Evolutionary conservation across 129 eudicot species (phyloP).

Genomic region (Cynara cardunculus): DNA sequence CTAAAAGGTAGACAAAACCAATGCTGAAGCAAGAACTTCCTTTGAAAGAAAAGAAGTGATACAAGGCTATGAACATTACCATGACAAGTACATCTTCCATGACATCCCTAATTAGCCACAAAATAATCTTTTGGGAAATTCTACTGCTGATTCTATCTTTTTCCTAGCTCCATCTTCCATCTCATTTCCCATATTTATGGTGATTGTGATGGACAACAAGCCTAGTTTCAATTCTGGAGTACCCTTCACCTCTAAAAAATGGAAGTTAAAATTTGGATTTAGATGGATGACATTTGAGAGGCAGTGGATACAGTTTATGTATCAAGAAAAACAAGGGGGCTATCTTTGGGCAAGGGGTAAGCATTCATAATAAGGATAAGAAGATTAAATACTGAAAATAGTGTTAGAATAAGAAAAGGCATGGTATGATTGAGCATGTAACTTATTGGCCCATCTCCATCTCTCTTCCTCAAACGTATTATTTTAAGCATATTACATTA

Average conservation of each 20-base stretch:
- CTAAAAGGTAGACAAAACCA: too few relatives aligned
- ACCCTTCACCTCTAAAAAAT: not conserved
- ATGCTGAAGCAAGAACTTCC: too few relatives aligned
- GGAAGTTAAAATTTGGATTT: not conserved
- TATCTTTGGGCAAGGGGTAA: not conserved
- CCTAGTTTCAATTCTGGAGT: not conserved
- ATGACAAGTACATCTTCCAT: too few relatives aligned
- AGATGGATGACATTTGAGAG: not conserved
- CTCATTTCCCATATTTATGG: not conserved
- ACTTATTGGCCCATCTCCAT: too few relatives aligned
- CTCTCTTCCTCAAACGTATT: too few relatives aligned
- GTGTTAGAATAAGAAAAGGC: too few relatives aligned
- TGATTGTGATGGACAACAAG: not conserved
- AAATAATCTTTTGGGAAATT: not conserved
- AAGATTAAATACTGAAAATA: too few relatives aligned
- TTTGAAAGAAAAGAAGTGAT: too few relatives aligned
- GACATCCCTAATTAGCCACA: too few relatives aligned
- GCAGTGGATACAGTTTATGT: not conserved
- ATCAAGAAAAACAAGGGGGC: not conserved
- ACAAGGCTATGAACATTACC: too few relatives aligned
- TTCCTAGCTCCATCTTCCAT: not conserved
- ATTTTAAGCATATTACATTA: too few relatives aligned
- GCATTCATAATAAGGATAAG: not conserved
- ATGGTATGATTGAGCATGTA: too few relatives aligned
- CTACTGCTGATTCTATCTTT: not conserved